A percentile compares a stretch with the other conserved stretches of the same genome.
phyloP scores from a whole-genome alignment of 768 basidiomycete species.

The Cyathus striatus region DNA sequence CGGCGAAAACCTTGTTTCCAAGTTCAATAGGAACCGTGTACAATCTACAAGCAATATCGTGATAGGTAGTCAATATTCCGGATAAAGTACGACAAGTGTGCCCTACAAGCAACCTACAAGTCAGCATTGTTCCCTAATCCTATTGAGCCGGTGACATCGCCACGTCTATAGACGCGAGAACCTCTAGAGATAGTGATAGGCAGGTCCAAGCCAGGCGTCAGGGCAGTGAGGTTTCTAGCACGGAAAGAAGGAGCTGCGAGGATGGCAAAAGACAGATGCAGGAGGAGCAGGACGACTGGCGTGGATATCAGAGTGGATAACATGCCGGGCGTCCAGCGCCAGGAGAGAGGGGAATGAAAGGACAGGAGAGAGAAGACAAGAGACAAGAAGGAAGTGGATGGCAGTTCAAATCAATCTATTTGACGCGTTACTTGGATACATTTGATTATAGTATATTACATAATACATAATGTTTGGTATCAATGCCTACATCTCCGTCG shows the following conservation, averaged over 20 bases:
- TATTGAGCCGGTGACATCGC: conserved; percentile 23
- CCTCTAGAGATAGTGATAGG: conserved; percentile 14
- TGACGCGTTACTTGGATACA: too few species aligned
- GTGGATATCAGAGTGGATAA: conserved; percentile 10
- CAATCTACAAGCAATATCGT: conserved; percentile 13
- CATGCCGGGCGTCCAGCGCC: conserved; percentile 22
- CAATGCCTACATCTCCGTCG: too few species aligned
- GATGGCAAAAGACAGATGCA: background rate
- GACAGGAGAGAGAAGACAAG: conserved; percentile 5
- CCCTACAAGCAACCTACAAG: conserved; percentile 17
- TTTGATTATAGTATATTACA: too few species aligned
- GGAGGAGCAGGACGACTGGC: background rate
- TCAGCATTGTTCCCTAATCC: conserved; percentile 32
- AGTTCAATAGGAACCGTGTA: conserved; percentile 31
- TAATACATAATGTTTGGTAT: too few species aligned
- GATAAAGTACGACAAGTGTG: too few species aligned
- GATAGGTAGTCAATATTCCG: background rate
- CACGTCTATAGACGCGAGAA: conserved; percentile 13
- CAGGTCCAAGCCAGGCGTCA: conserved; percentile 13
- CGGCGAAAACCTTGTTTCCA: conserved; percentile 19
- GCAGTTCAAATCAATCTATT: too few species aligned
- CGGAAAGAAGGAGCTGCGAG: background rate
- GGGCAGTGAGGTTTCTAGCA: background rate
- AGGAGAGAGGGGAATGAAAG: conserved; percentile 4
- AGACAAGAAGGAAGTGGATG: too few species aligned